These are phyloP conservation scores for Morella rubra DNA, from an alignment of 306 rosid genomes.

Conservation along the genomic window DNA sequence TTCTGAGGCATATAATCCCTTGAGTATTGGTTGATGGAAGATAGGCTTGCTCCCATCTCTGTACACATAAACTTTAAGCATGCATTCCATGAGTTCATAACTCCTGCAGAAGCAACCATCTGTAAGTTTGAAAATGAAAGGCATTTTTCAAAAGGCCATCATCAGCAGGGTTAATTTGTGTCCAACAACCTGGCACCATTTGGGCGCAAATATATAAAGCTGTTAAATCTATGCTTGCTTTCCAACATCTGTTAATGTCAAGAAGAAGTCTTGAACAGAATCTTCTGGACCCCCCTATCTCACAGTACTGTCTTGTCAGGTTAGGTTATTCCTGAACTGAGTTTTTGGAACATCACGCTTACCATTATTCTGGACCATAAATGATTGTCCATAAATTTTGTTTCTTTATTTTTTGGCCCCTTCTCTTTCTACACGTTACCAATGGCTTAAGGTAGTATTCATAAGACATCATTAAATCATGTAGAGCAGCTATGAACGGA, in stretches of 20 bases:
- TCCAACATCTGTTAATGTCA: background rate
- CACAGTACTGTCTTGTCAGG: background rate
- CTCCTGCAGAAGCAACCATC: slow-evolving; percentile 58
- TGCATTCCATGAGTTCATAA: slow-evolving; percentile 86
- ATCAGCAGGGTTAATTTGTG: background rate
- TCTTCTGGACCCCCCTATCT: background rate
- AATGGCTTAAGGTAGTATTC: background rate
- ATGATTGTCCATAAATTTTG: background rate
- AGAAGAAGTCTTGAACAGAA: background rate
- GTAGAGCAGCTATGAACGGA: background rate
- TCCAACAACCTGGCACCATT: slow-evolving; percentile 1
- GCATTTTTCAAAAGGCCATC: background rate
- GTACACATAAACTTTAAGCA: slow-evolving; percentile 80
- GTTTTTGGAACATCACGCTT: background rate
- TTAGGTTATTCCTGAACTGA: background rate
- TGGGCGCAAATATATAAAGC: background rate
- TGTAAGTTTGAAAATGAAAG: slow-evolving; percentile 1
- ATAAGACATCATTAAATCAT: background rate
- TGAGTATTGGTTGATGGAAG: slow-evolving; percentile 83
- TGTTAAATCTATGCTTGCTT: background rate
- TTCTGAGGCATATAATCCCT: slow-evolving; percentile 87
- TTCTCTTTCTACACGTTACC: background rate
- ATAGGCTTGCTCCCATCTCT: slow-evolving; percentile 84
- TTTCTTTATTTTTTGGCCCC: background rate
- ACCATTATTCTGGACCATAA: background rate